These are phyloP conservation scores for Triticum turgidum DNA, from an alignment of 176 grass and related monocot species.

Conservation along the genomic window DNA sequence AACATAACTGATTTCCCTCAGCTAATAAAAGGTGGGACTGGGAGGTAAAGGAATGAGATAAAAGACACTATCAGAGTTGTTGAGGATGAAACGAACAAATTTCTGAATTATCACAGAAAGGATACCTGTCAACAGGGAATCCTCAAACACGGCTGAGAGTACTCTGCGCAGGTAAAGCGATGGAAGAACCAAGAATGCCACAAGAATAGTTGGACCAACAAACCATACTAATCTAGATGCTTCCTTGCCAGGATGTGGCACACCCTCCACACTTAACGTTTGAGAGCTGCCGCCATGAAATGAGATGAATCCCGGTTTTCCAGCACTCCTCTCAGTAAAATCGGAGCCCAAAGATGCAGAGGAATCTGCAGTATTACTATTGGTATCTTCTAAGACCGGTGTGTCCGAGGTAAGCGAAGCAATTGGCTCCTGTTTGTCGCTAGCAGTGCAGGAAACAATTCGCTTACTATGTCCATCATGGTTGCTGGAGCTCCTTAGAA, in stretches of 20 bases:
- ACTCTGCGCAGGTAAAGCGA: constrained; percentile 88
- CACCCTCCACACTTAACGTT: constrained; percentile 31
- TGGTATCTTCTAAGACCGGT: constrained; percentile 20
- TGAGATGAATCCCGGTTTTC: constrained; percentile 84
- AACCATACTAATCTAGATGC: constrained; percentile 71
- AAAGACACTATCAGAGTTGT: background rate
- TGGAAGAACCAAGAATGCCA: constrained; percentile 85
- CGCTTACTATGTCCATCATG: constrained; percentile 31
- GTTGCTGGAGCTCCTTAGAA: constrained; percentile 13
- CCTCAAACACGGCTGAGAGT: constrained; percentile 85
- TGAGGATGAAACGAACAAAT: background rate
- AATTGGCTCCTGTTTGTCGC: constrained; percentile 39
- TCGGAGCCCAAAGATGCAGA: constrained; percentile 14
- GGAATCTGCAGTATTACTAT: constrained; percentile 24
- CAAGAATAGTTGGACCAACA: constrained; percentile 81
- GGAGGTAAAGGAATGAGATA: background rate
- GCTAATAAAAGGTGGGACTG: constrained; percentile 10
- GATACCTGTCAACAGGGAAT: constrained; percentile 93
- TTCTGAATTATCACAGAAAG: constrained; percentile 24
- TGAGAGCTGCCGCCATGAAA: constrained; percentile 49
- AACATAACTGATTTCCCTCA: constrained; percentile 7
- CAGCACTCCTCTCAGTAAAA: constrained; percentile 46
- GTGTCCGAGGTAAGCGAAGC: constrained; percentile 17
- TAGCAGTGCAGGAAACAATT: constrained; percentile 42
- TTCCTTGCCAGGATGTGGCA: constrained; percentile 58